Evolutionary conservation across 1,139 yeast genomes (phyloP).

Genomic region (Lodderomyces margitis): DNA sequence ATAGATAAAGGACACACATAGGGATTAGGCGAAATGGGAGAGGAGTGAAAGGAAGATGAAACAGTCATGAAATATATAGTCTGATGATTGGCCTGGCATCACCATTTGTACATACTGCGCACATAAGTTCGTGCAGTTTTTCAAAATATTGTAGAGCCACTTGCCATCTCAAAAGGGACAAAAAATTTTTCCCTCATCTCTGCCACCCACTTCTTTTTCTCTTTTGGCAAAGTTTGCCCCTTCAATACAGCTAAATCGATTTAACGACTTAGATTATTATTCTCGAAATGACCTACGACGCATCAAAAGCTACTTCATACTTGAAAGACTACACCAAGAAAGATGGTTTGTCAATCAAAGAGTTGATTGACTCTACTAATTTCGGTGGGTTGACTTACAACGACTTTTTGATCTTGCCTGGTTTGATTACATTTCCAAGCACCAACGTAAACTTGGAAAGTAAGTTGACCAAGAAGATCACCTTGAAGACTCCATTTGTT

Average conservation of each 20-base stretch:
- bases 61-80: too few relatives aligned
- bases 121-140: not conserved
- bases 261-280: not conserved
- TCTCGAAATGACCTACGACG: constrained; percentile 44
- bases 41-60: too few relatives aligned
- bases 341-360: constrained; percentile 84
- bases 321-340: constrained; percentile 63
- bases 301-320: constrained; percentile 64
- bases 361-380: constrained; percentile 82
- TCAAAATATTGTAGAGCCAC: not conserved
- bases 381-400: constrained; percentile 98
- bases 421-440: constrained; percentile 88
- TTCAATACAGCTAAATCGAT: constrained; percentile 13
- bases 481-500: constrained; percentile 90
- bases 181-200: constrained; percentile 9
- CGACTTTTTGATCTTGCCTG: constrained; percentile 93
- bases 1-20: not conserved
- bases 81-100: too few relatives aligned
- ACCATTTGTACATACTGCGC: not conserved
- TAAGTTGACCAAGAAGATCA: constrained; percentile 84
- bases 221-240: constrained; percentile 49
- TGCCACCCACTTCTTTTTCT: constrained; percentile 21
- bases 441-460: constrained; percentile 75
- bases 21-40: too few relatives aligned
- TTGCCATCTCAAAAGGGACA: not conserved